A percentile compares a stretch with the other conserved stretches of the same genome.
Evolutionary conservation across 2,329 filamentous ascomycete species (phyloP).

Genomic region (Dothiorella sarmentorum): DNA sequence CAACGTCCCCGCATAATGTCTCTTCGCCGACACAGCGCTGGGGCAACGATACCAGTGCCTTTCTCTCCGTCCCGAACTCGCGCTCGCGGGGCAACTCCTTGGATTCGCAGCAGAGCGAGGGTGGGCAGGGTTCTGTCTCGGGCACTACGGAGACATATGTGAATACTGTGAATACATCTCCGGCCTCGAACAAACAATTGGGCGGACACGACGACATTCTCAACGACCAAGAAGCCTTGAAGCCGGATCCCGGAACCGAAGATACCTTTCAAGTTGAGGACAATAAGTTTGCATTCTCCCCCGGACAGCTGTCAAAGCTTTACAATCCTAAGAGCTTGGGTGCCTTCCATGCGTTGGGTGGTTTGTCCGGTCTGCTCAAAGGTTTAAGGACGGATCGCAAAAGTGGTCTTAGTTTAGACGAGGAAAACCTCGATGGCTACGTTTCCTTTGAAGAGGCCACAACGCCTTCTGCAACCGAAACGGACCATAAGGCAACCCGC

Average conservation of each 20-base stretch:
- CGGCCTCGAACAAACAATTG: conserved; percentile 34
- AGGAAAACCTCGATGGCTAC: conserved; percentile 44
- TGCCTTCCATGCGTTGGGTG: conserved; percentile 53
- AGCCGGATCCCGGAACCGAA: conserved; percentile 31
- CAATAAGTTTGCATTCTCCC: conserved; percentile 55
- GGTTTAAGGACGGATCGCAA: conserved; percentile 50
- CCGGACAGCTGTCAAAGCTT: conserved; percentile 53
- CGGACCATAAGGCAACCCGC: neutral
- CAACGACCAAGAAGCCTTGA: conserved; percentile 47
- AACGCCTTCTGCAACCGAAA: conserved; percentile 27
- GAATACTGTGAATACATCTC: conserved; percentile 44
- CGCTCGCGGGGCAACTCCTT: conserved; percentile 64
- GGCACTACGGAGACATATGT: conserved; percentile 63
- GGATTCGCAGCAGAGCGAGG: conserved; percentile 59
- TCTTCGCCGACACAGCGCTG: conserved; percentile 57
- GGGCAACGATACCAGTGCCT: conserved; percentile 54
- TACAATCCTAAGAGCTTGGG: conserved; percentile 49
- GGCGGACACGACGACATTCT: conserved; percentile 52
- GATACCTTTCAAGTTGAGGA: conserved; percentile 28
- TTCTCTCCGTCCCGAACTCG: conserved; percentile 61
- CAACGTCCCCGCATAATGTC: conserved; percentile 65
- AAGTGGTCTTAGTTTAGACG: conserved; percentile 51
- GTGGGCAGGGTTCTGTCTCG: conserved; percentile 52
- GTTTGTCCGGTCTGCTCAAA: conserved; percentile 50
- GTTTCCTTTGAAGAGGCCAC: conserved; percentile 52